Conservation (phyloP, 441 rosid genomes). For the Syzygium malaccense region DNA sequence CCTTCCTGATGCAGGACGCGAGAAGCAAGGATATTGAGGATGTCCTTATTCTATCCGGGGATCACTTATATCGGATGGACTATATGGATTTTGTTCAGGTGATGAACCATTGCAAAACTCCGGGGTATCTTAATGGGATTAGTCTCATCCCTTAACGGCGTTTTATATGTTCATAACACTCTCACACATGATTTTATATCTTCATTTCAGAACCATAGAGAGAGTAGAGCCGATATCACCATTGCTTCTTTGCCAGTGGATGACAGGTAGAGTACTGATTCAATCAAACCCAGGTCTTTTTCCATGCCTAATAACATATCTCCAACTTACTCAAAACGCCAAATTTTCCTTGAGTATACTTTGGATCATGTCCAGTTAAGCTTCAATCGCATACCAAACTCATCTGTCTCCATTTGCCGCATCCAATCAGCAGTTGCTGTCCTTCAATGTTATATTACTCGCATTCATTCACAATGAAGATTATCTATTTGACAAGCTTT, state of each 20-base stretch:
- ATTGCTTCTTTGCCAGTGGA: constrained; percentile 78
- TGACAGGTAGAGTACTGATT: constrained; percentile 40
- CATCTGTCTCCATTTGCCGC: neutral
- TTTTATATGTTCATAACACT: neutral
- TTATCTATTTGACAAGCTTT: neutral
- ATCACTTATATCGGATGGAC: constrained; percentile 92
- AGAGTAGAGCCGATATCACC: constrained; percentile 93
- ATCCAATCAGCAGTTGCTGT: neutral
- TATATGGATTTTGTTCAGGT: constrained; percentile 95
- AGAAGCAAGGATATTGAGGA: constrained; percentile 84
- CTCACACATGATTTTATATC: constrained; percentile 1
- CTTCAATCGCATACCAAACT: neutral
- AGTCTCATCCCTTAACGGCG: neutral
- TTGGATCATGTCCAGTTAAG: neutral
- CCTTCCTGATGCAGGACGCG: constrained; percentile 36
- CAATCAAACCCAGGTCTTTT: neutral
- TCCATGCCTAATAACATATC: neutral
- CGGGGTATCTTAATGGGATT: neutral
- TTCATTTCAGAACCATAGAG: constrained; percentile 69
- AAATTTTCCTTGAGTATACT: neutral
- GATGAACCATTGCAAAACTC: neutral
- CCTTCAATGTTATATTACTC: neutral
- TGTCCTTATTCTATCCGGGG: constrained; percentile 86
- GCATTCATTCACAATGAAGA: neutral
- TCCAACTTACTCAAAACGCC: neutral